Conservation (phyloP, 2,329 filamentous ascomycete species). For the Grosmannia penicillata region DNA sequence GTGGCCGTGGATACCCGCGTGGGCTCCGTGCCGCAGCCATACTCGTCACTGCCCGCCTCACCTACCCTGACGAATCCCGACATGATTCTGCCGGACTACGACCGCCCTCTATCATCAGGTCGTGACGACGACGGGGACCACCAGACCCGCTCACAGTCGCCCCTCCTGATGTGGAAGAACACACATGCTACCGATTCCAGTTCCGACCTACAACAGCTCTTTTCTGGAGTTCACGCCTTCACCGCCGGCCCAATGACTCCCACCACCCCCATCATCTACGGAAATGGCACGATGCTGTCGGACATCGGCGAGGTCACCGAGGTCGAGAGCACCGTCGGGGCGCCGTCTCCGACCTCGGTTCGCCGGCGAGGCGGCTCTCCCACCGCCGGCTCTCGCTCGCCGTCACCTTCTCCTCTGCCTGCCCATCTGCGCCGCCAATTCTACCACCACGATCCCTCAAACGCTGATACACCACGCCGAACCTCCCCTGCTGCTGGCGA, state of each 20-base stretch:
- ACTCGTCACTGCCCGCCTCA: constrained; percentile 47
- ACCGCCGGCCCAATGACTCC: constrained; percentile 31
- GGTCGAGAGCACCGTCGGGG: constrained; percentile 32
- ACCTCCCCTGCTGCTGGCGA: constrained; percentile 31
- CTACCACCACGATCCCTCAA: constrained; percentile 11
- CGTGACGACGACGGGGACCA: constrained; percentile 23
- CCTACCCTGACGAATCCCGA: constrained; percentile 87
- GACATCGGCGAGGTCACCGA: constrained; percentile 46
- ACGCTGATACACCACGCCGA: constrained; percentile 17
- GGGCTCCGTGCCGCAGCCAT: constrained; percentile 19
- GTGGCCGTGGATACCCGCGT: constrained; percentile 12
- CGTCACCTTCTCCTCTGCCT: constrained; percentile 6
- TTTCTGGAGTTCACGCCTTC: constrained; percentile 23
- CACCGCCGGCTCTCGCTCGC: constrained; percentile 15
- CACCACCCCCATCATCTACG: constrained; percentile 52
- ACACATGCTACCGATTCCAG: constrained; percentile 19
- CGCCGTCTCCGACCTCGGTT: constrained; percentile 14
- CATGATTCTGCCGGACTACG: constrained; percentile 77
- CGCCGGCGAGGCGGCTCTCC: constrained; percentile 1
- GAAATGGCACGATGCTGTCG: constrained; percentile 54
- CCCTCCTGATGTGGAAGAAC: constrained; percentile 37
- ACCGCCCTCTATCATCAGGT: constrained; percentile 37
- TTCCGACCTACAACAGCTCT: constrained; percentile 26
- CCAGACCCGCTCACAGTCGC: constrained; percentile 29
- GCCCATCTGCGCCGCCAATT: constrained; percentile 6